These are phyloP conservation scores for Ustilago sp. DNA, from an alignment of 1,284 basidiomycete genomes.

Conservation along the genomic window DNA sequence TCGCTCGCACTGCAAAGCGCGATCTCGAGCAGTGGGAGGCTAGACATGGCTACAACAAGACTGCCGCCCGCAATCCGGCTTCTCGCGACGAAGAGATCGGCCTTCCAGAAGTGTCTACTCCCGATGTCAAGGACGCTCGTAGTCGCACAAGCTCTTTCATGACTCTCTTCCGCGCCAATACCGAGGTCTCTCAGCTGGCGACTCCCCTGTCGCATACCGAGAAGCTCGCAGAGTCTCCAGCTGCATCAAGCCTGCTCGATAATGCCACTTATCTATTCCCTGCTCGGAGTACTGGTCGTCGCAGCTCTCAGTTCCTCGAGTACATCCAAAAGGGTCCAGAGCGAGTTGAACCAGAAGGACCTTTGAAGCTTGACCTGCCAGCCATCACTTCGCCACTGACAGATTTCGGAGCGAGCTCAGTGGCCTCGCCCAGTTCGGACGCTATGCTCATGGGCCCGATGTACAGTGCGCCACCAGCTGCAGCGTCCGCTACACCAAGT, in stretches of 20 bases:
- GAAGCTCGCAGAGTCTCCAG: constrained; percentile 30
- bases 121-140: constrained; percentile 19
- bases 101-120: not conserved
- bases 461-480: not conserved
- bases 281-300: constrained; percentile 19
- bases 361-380: constrained; percentile 26
- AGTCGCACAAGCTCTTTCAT: constrained; percentile 42
- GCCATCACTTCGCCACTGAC: constrained; percentile 20
- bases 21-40: constrained; percentile 89
- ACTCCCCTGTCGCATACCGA: constrained; percentile 24
- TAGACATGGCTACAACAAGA: constrained; percentile 76
- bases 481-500: constrained; percentile 5
- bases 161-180: constrained; percentile 33
- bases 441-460: constrained; percentile 11
- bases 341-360: constrained; percentile 28
- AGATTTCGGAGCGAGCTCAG: constrained; percentile 6
- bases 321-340: constrained; percentile 46
- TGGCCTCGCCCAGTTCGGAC: constrained; percentile 1
- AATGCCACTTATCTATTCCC: constrained; percentile 32
- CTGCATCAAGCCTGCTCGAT: constrained; percentile 28
- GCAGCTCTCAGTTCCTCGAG: constrained; percentile 45
- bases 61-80: constrained; percentile 18
- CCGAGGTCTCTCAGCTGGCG: constrained; percentile 19
- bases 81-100: constrained; percentile 26
- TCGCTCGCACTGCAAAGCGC: constrained; percentile 75